Evolutionary conservation across 345 rosid genomes (phyloP), one percentile per base, ranked within the genome.

Genomic region (Psidium guajava): DNA sequence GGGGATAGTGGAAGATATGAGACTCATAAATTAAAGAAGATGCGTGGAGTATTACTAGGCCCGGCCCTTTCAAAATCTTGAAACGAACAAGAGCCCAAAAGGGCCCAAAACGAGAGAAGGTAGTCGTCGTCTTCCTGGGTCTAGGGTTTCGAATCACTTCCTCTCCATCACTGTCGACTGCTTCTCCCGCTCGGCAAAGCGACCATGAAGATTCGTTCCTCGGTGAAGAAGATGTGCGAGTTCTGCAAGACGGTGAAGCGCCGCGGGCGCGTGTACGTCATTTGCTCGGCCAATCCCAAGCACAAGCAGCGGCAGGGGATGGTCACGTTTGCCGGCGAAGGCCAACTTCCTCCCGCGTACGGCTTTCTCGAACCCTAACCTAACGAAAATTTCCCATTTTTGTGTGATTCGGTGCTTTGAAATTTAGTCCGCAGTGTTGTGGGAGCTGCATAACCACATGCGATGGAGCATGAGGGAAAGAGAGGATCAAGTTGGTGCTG

Each of bases 191-290:
- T 56, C 5, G 85, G 74, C 27, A 4, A 91, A 92, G 92, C 74
- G 86, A 53, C 88, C 55, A 93, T 91, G 99, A 97, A 97, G 98
- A 98, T 96, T 83, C 90, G 99, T 42, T 94, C 99, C 22, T 97
- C 98, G 11, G 97, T 96, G 92, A 97, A 97, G 93, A 97, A 96
- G 93, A 89, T 96, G 98, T 95, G 99, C 83, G 98, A 97, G 90
- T 97, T 94, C 80, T 97, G 99, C 86, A 93, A 88, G 89, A 93
- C 96, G 13, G 90, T 96, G 83, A 96, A 96, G 87, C 98, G 98
- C 14, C 95, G 98, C 36, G 98, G 99, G 77, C 95, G 97, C 54
- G 95, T 96, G 0, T 95, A 92, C 83, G 94, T 96, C 12, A 85
- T 93, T 5, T 97, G 99, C 90, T 85, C 90, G 47, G 86, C 96